Conservation (phyloP, 2,329 filamentous ascomycete species). For the Aspergillus alliaceus region DNA sequence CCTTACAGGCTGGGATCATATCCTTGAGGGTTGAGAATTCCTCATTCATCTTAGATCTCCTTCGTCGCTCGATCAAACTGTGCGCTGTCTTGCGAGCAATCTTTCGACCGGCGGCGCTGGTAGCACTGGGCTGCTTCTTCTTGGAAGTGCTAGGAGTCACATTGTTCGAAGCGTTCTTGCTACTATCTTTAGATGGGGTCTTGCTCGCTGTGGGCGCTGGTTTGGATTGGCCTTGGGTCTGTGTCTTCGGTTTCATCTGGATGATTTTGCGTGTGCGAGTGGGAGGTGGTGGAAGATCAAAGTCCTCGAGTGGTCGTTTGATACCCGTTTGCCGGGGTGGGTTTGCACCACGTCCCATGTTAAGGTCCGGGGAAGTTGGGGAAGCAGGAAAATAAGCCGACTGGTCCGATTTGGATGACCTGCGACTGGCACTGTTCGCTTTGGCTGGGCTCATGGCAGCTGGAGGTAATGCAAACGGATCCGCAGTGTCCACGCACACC, state of each 20-base stretch:
- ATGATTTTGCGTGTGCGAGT: conserved; percentile 94
- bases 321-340: conserved; percentile 31
- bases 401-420: conserved; percentile 31
- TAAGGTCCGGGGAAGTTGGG: conserved; percentile 33
- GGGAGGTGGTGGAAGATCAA: conserved; percentile 85
- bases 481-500: conserved; percentile 27
- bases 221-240: conserved; percentile 50
- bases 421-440: conserved; percentile 21
- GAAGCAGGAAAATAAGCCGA: conserved; percentile 32
- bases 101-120: conserved; percentile 86
- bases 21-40: conserved; percentile 91
- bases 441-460: conserved; percentile 34
- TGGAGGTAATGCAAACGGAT: conserved; percentile 37
- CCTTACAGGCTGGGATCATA: conserved; percentile 94
- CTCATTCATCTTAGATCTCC: conserved; percentile 97
- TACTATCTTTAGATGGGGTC: conserved; percentile 25
- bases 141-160: conserved; percentile 52
- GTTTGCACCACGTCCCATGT: conserved; percentile 21
- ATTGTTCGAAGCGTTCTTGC: conserved; percentile 15
- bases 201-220: conserved; percentile 31
- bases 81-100: conserved; percentile 95
- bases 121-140: conserved; percentile 73
- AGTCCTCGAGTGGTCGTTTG: conserved; percentile 51
- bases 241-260: conserved; percentile 79
- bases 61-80: conserved; percentile 84